Base-by-base conservation (phyloP, 2,329 filamentous ascomycete genomes). In the Sclerotinia sclerotiorum region DNA sequence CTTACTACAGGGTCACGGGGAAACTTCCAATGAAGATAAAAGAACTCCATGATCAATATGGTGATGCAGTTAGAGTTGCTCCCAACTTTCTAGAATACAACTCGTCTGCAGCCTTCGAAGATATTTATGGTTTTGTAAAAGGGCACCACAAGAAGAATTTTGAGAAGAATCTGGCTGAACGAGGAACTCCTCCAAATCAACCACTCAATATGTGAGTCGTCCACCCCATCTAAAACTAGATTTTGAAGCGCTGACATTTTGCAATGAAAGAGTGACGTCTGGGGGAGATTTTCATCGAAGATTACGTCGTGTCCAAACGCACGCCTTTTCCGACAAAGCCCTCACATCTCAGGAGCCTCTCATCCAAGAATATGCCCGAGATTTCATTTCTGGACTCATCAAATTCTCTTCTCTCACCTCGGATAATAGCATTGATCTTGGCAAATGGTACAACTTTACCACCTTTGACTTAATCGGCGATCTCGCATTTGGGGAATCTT, bases 401-500 rank as follows among this genome's bases (percentile, higher is more conserved):
- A 69, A 66, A 11, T 56, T 65, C 5, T 66, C 62, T 6, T 58
- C 67, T n/a, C 24, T 54, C 32, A 17, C 10, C 10, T 24, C 62
- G 6, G 39, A 65, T 1, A 21, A 46, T 2, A 54, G 15, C 3
- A 51, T 69, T 8, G 6, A 65, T 17, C 6, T 80, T 69, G 72
- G 70, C 4, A 70, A 75, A 65, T 80, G 79, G 78, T 79, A 71
- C 68, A 76, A 78, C 49, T 77, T 74, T 68, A 62, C 75, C 2
- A 76, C 78, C 1, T 80, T 81, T 69, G 80, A 80, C 69, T 73
- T 80, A 32, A 77, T 80, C 51, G 79, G 80, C 21, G 81, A 82
- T 67, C 76, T 83, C 49, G 76, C 81, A 0, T 83, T 82, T 70
- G 81, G 80, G 19, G 78, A 81, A 68, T 77, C 78, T 0, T 81